Evolutionary conservation across 306 rosid genomes (phyloP), one percentile per base, ranked within the genome.

Genomic region (Datisca glomerata): DNA sequence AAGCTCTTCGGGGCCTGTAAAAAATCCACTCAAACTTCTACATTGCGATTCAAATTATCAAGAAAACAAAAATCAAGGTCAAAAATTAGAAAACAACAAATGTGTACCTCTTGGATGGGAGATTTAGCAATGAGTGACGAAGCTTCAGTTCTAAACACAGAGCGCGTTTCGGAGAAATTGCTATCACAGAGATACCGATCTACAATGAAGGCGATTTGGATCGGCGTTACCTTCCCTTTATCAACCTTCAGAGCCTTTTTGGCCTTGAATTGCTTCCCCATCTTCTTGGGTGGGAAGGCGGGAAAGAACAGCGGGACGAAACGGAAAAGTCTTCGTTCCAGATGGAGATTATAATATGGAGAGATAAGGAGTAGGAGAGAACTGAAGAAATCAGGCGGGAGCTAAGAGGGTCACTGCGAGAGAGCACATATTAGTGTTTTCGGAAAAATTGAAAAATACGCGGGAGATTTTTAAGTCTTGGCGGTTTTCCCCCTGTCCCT

Each of bases 131-230:
- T 64, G 42, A 78, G 67, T 0, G 91, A 75, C 0, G 96, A 75
- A 43, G 94, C 91, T 70, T 81, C 86, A 11, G 53, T 57, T 47
- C 91, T 47, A 49, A 81, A 86, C 14, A 41, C 18, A 37, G 80
- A 29, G n/a, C 91, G 80, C 8, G 96, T 57, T 27, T 70, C 59
- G 0, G 71, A 32, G 51, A 35, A 81, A 34, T 57, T 66, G 65
- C 75, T 78, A 20, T 86, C 91, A 41, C 63, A 66, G 1, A 86
- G 74, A 49, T 86, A 86, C 5, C 74, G 54, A 24, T 86, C 94
- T 11, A 86, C 96, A 29, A 86, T 76, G 86, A 78, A 81, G 3
- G 96, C 96, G 54, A 86, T 53, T 45, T 81, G 94, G 16, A 41
- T 46, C 0, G 96, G 93, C 1, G 91, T 78, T 1, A 86, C 86